Conservation (phyloP, 2,329 filamentous ascomycete genomes). For the Xylariales sp. region DNA sequence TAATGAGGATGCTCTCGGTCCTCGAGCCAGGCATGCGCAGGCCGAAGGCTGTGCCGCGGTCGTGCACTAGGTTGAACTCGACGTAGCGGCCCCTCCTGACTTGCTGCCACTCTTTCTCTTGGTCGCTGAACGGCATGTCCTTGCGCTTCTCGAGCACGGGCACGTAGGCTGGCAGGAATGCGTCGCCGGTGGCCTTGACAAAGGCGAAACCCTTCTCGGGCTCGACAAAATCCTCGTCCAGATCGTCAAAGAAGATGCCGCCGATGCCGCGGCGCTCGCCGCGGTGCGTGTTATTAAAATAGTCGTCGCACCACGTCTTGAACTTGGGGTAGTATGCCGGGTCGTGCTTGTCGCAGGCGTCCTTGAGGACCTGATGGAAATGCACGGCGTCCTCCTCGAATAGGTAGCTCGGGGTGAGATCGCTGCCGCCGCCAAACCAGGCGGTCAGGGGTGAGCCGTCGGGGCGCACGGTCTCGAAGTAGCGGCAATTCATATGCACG, state of each 20-base stretch:
- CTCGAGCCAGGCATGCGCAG: slow-evolving; percentile 86
- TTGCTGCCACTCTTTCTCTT: slow-evolving; percentile 96
- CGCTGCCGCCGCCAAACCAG: slow-evolving; percentile 97
- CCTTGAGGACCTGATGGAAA: slow-evolving; percentile 91
- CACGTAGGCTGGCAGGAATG: slow-evolving; percentile 85
- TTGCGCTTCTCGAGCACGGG: slow-evolving; percentile 86
- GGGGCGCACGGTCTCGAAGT: slow-evolving; percentile 90
- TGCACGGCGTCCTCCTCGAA: slow-evolving; percentile 96
- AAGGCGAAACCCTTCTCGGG: slow-evolving; percentile 91
- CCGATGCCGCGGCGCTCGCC: slow-evolving; percentile 82
- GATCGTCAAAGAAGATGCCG: slow-evolving; percentile 97
- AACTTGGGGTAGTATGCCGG: slow-evolving; percentile 87
- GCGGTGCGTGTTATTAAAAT: slow-evolving; percentile 92
- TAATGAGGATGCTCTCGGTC: slow-evolving; percentile 97
- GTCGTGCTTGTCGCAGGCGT: slow-evolving; percentile 89
- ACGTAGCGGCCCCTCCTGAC: slow-evolving; percentile 88
- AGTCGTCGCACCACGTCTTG: slow-evolving; percentile 98
- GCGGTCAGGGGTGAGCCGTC: slow-evolving; percentile 79
- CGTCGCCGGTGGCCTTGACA: slow-evolving; percentile 74
- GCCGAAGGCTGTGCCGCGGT: slow-evolving; percentile 91
- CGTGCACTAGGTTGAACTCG: slow-evolving; percentile 96
- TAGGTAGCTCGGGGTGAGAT: slow-evolving; percentile 88
- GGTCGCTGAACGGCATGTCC: slow-evolving; percentile 81
- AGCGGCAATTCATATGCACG: slow-evolving; percentile 95
- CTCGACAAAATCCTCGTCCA: slow-evolving; percentile 81